Evolutionary conservation across 495 filamentous ascomycete genomes (phyloP), one percentile per base, ranked within the genome.

Genomic region (Aspergillus bertholletiae): DNA sequence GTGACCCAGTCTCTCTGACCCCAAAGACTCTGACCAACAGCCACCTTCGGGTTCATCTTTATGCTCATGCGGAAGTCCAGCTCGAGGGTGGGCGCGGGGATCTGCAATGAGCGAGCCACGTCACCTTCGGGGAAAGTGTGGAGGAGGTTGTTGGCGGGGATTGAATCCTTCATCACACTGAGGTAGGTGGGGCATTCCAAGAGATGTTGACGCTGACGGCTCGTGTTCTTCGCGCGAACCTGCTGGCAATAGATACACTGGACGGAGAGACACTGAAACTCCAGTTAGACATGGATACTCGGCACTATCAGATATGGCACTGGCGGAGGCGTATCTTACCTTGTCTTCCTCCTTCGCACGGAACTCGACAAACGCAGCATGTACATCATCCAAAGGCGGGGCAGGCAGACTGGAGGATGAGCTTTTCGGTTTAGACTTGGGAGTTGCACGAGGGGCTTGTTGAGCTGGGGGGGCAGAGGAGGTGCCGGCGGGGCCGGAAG

Each of bases 11-110:
- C 81, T 46, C 81, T 72, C 49, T 80, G 73, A 23, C 81, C 81
- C 74, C 77, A 81, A 37, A 82, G 70, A 37, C 79, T 75, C 13
- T 66, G 72, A 5, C 79, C 76, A 7, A 84, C 74, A 1, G 71
- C 69, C 24, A 83, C 78, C 57, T 80, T 80, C 0, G 80, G 74
- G 58, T 82, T 84, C 67, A 84, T 65, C 56, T 80, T 76, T 47
- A 85, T 77, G 64, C 77, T 82, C 75, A 85, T 81, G 51, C 82
- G 80, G 65, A 85, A 85, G 57, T 85, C 81, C 43, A 83, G 69
- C 56, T 84, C 79, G 12, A 84, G 72, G 15, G 70, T 69, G 0
- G 83, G 83, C n/a, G 74, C 75, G 17, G 79, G 79, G 32, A 82
- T 78, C 53, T 80, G 78, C 32, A 79, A 65, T 15, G 76, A 78